These are phyloP conservation scores for Furcasterigmium furcatum DNA, from an alignment of 2,329 filamentous ascomycete species.

Conservation along the genomic window DNA sequence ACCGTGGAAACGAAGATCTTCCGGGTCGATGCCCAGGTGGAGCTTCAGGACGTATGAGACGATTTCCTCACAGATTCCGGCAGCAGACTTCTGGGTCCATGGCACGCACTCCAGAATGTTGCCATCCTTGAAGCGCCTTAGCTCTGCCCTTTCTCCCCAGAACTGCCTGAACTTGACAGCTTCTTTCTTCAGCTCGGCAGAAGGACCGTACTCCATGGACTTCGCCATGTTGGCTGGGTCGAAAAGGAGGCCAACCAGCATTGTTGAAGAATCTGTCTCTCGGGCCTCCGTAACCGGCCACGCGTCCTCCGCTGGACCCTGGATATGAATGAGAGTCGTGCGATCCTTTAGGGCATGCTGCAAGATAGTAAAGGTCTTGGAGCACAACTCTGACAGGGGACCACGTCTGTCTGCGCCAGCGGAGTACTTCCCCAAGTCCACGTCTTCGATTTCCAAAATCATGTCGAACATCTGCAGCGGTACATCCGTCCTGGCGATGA, in stretches of 20 bases:
- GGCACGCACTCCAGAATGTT: slow-evolving; percentile 90
- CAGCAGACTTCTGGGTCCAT: slow-evolving; percentile 66
- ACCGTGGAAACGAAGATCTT: slow-evolving; percentile 49
- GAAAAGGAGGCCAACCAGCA: slow-evolving; percentile 68
- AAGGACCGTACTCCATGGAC: slow-evolving; percentile 82
- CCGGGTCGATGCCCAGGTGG: slow-evolving; percentile 61
- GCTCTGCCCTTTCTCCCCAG: slow-evolving; percentile 91
- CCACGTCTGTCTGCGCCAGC: slow-evolving; percentile 37
- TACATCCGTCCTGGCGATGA: slow-evolving; percentile 63
- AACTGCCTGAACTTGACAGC: slow-evolving; percentile 81
- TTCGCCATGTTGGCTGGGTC: slow-evolving; percentile 70
- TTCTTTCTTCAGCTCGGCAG: slow-evolving; percentile 80
- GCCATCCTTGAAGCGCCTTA: slow-evolving; percentile 92
- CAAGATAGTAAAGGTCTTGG: slow-evolving; percentile 62
- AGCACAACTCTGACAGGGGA: slow-evolving; percentile 40
- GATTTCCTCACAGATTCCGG: slow-evolving; percentile 76
- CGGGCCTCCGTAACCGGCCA: slow-evolving; percentile 43
- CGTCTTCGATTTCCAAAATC: slow-evolving; percentile 32
- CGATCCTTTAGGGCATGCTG: slow-evolving; percentile 73
- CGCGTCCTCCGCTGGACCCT: slow-evolving; percentile 28
- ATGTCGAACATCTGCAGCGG: slow-evolving; percentile 54
- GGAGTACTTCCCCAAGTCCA: slow-evolving; percentile 20
- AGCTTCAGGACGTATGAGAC: slow-evolving; percentile 65
- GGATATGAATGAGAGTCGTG: slow-evolving; percentile 63
- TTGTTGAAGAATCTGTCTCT: slow-evolving; percentile 19